Evolutionary conservation across 2,329 filamentous ascomycete species (phyloP), one percentile per base, ranked within the genome.

Genomic region (Scedosporium dehoogii): DNA sequence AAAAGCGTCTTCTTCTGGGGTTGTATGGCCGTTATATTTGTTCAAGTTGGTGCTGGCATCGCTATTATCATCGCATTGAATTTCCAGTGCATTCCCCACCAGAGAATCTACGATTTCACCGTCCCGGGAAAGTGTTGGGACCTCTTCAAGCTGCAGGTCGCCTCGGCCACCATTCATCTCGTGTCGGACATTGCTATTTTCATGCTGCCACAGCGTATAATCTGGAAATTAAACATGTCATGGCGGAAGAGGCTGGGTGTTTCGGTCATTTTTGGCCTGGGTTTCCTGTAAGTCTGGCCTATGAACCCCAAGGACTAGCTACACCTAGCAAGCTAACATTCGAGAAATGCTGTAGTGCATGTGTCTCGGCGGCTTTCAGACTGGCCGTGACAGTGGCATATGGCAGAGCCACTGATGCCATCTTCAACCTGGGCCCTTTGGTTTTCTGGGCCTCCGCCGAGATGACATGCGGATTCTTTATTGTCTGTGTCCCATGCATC

Each of bases 401-500:
- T 55, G 68, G 66, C 59, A 63, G 68, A 18, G 67, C 68, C 1
- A 46, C 63, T 9, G 74, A 76, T 51, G 65, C 65, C 12, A 74
- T 75, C 56, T 79, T 73, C 64, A 63, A 66, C 10, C 70, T 79
- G 46, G 74, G 72, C 0, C 72, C 74, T 1, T 66, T 79, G 1
- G 63, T 75, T 14, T 78, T 79, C 67, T 79, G 77, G 77, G 76
- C 73, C 3, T 70, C 67, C 29, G 77, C 72, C 4, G 77, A 79
- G 64, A 78, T 77, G 72, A 76, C 76, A 1, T 77, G 75, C 59
- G 77, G 74, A 6, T 79, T 79, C 68, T 74, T 79, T 65, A 73
- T 78, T 58, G 63, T 74, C 46, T 71, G 73, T 59, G 65, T 76
- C 42, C 75, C 76, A 4, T 74, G 71, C 46, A 64, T 75, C 0